Evolutionary conservation across 441 rosid genomes (phyloP), one percentile per base, ranked within the genome.

Genomic region (Adansonia grandidieri): DNA sequence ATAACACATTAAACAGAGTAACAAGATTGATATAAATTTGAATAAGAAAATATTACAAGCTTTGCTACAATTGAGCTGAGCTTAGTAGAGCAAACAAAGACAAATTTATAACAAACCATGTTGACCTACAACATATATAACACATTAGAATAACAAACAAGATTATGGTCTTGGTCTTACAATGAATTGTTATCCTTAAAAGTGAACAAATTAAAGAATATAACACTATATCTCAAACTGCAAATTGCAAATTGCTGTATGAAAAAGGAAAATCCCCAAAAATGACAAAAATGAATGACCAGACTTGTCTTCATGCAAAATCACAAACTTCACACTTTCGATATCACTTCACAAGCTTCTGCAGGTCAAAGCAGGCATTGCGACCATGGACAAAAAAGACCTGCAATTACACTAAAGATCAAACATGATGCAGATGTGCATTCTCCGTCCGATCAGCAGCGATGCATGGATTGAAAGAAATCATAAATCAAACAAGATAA

Each of bases 151-250:
- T 32, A 4, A 32, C 40, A 32, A 32, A 32, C 40, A 32, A 32
- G 40, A 32, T 32, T 32, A 32, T 32, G 40, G 40, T 32, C 40
- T 32, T 32, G 40, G 40, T 32, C 40, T 32, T 32, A 32, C 40
- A 32, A 32, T 32, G 40, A 32, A 32, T 32, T 32, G 40, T 32
- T 32, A 32, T 32, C 40, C 40, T 32, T 32, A 2, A 32, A 32
- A 32, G 3, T 32, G 57, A 53, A 53, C 6, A 78, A 83, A 87
- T 87, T 17, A 76, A 85, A 83, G 81, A 78, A 58, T 69, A 69
- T 84, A 54, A 77, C 77, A 79, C 78, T 32, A 76, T 75, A 44
- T 32, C 40, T 32, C 40, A 32, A 32, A 32, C 40, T 32, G 40
- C 70, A 69, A 44, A 50, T 76, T 77, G 15, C 22, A 62, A 70